Base-by-base conservation (phyloP, 768 basidiomycete species). In the Collybia nuda region DNA sequence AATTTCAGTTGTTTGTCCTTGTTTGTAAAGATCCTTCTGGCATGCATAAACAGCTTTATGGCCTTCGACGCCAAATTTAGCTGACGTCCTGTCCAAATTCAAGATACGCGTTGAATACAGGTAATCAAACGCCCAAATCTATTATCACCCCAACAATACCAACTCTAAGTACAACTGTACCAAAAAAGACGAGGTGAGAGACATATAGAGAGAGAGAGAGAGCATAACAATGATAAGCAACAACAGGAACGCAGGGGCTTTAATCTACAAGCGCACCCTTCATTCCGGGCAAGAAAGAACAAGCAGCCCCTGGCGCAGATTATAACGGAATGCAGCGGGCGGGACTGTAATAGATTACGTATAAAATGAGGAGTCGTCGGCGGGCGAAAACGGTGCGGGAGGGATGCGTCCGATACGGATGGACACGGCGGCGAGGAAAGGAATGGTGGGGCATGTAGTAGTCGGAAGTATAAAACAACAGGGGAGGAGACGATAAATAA, bases 1-100 rank as follows among this genome's bases (percentile, higher is more conserved):
- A 52, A 52, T 50, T 55, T 59, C 53, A 56, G 46, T 40, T 7
- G 4, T 59, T 53, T 59, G 51, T n/a, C 21, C 12, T 5, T 55
- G 40, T 55, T 59, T 59, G 52, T n/a, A 43, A 23, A 40, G 38
- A 39, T 23, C 47, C 6, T 47, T 23, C n/a, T 28, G 39, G 2
- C 26, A 29, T 19, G 11, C 42, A 47, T n/a, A n/a, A n/a, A n/a
- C n/a, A n/a, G n/a, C n/a, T n/a, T n/a, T n/a, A n/a, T n/a, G n/a
- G n/a, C 28, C 28, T 28, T 32, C 32, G 32, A 32, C 32, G 32
- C 32, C 32, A 32, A 32, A 32, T 6, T 32, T 32, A 5, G 32
- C 14, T 32, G 5, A 32, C 9, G 3, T 32, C 32, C 7, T 32
- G 32, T 32, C 32, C 32, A 5, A 5, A 28, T 28, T 28, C 11